Evolutionary conservation across 495 filamentous ascomycete genomes (phyloP).

Genomic region (Beverwykella pulmonaria): DNA sequence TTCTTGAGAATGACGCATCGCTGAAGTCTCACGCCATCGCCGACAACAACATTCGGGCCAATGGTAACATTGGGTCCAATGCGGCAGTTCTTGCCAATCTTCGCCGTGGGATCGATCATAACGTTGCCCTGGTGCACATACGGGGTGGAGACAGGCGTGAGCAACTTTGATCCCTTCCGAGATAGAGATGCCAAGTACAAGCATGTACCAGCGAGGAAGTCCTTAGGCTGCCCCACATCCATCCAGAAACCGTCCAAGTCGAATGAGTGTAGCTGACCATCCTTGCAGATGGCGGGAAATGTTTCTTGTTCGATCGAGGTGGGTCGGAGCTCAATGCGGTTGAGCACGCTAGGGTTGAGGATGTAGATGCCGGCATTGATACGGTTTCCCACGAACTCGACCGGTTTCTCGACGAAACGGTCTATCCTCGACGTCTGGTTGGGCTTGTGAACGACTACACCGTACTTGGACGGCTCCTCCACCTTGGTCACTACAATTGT

Average conservation of each 20-base stretch:
- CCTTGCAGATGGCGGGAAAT: conserved; percentile 91
- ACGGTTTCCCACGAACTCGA: conserved; percentile 98
- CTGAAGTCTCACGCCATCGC: conserved; percentile 93
- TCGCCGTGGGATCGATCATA: conserved; percentile 90
- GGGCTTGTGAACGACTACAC: conserved; percentile 97
- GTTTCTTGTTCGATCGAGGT: conserved; percentile 99
- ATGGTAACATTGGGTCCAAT: conserved; percentile 98
- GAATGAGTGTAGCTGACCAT: conserved; percentile 94
- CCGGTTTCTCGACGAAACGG: conserved; percentile 99
- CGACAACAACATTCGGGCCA: conserved; percentile 90
- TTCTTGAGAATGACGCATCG: conserved; percentile 87
- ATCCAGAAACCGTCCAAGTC: conserved; percentile 99
- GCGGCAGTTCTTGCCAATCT: conserved; percentile 97
- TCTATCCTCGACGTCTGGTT: conserved; percentile 91
- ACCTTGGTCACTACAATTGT: conserved; percentile 99
- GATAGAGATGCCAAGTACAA: conserved; percentile 92
- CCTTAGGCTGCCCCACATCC: conserved; percentile 99
- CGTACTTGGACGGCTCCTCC: conserved; percentile 98
- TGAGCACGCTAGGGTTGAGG: conserved; percentile 87
- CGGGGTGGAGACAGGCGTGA: conserved; percentile 72
- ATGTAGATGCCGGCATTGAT: conserved; percentile 99
- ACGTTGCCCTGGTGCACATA: conserved; percentile 96
- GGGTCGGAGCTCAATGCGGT: conserved; percentile 91
- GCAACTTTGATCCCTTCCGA: conserved; percentile 87
- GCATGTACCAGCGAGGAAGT: conserved; percentile 96